Evolutionary conservation across 352 stramenopile species (phyloP), one percentile per base, ranked within the genome.

Genomic region (Phytophthora sp.): DNA sequence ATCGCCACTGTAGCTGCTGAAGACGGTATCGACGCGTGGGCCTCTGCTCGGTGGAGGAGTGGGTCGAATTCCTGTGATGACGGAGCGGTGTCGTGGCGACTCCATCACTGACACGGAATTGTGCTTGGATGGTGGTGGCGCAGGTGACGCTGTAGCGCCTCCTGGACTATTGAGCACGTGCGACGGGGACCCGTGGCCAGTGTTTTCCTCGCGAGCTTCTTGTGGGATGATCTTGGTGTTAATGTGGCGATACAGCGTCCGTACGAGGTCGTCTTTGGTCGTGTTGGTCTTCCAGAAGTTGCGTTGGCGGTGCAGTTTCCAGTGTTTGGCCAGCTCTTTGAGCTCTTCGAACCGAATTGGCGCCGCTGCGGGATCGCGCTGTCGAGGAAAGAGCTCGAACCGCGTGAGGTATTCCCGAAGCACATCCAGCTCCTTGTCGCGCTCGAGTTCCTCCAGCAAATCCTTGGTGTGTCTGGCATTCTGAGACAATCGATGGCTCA

Each of bases 261-360:
- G 81, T 33, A 95, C 88, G 12, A 97, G 83, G 26, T 97, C 88
- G 57, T 97, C 88, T 59, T 95, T 96, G 29, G 84, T 91, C 29
- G 83, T 86, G 73, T 97, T 89, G 9, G 76, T 94, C 59, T 96
- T 97, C 89, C 89, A 97, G 57, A 97, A 97, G 50, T 94, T 93
- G 29, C 88, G 85, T 63, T 94, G 86, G 1, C 91, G 86, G 47
- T 97, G 88, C 5, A 97, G 71, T 56, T 97, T 97, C 87, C 88
- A 97, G 63, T 95, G 83, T 44, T 95, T 93, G 1, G 93, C 87
- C 11, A 97, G 72, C 55, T 97, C 91, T 60, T 96, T 96, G n/a
- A 97, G 73, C 62, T 97, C 88, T 63, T 97, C 89, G n/a, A 92
- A 93, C 15, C 87, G 90, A 55, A 97, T 97, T 9, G 82, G 82